Conservation (phyloP, 345 rosid genomes). For the Citrus medica region DNA sequence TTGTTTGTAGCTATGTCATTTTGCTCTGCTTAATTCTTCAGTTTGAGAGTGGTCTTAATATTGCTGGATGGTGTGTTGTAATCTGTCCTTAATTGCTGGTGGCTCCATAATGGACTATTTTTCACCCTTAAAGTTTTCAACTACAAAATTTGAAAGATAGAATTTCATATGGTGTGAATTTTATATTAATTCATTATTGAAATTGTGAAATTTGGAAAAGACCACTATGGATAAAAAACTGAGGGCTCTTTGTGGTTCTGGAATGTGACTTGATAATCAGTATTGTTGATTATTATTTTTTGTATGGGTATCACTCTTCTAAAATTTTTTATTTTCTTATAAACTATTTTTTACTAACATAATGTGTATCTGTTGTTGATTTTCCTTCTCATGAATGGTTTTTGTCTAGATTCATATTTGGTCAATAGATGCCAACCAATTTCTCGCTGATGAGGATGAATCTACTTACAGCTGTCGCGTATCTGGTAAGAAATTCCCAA, state of each 20-base stretch:
- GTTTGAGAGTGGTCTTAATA: background rate
- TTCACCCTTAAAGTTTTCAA: background rate
- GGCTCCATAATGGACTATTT: background rate
- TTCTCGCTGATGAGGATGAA: constrained; percentile 92
- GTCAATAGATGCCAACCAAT: constrained; percentile 85
- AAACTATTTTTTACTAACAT: background rate
- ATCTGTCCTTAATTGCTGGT: background rate
- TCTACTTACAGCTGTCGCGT: constrained; percentile 82
- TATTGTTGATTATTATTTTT: background rate
- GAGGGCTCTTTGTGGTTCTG: background rate
- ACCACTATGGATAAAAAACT: background rate
- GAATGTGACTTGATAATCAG: background rate
- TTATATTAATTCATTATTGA: background rate
- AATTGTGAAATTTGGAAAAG: background rate
- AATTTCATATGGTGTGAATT: background rate
- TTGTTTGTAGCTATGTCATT: background rate
- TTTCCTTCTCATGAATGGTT: constrained; percentile 8
- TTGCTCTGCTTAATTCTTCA: background rate
- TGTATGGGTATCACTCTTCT: background rate
- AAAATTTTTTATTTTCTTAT: background rate
- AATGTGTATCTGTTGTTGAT: background rate
- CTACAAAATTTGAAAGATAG: background rate
- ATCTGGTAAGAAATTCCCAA: constrained; percentile 55
- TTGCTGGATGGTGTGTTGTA: background rate
- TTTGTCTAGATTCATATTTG: constrained; percentile 66